Base-by-base conservation (phyloP, 1,139 yeast species). In the Taphrina flavorubra region DNA sequence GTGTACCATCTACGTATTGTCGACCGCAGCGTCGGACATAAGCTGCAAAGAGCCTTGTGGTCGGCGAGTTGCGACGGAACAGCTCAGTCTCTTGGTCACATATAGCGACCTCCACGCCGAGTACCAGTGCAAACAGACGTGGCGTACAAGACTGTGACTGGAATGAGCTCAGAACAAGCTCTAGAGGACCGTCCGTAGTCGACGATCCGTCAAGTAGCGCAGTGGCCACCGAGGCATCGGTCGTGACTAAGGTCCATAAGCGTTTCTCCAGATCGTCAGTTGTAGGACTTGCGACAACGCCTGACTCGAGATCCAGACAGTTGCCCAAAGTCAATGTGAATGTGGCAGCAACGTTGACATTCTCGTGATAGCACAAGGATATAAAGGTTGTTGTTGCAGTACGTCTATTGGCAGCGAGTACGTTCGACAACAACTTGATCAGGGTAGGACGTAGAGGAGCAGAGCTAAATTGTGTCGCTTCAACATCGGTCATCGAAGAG, bases 61-160 rank as follows among this genome's bases (percentile, higher is more conserved):
- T 46, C 7, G 67, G 51, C 20, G 61, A 63, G 13, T 63, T 63
- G 18, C 67, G 51, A 6, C 67, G 49, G 39, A 44, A 63, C 6
- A 63, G 55, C n/a, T 63, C 67, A 14, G 59, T 57, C 34, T 63
- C 61, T n/a, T 56, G 59, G 16, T 55, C 56, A 37, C 61, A 53
- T 8, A 57, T 31, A 6, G 49, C 44, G 13, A 63, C 44, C 34
- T 63, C 67, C n/a, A 40, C 46, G 11, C 36, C 56, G 37, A 63
- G 47, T 16, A 63, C 51, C 18, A 63, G 36, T 6, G 49, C 42
- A 20, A 47, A 44, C 46, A 63, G 44, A 10, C 44, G 49, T 8
- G 61, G 36, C 36, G 59, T 42, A 13, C 55, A 39, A n/a, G 55
- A 51, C 2, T 39, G 61, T 11, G 42, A 31, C 16, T 47, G 46